These are phyloP conservation scores for Chlamydomonas incerta DNA, from an alignment of 139 green algal genomes.

Conservation along the genomic window DNA sequence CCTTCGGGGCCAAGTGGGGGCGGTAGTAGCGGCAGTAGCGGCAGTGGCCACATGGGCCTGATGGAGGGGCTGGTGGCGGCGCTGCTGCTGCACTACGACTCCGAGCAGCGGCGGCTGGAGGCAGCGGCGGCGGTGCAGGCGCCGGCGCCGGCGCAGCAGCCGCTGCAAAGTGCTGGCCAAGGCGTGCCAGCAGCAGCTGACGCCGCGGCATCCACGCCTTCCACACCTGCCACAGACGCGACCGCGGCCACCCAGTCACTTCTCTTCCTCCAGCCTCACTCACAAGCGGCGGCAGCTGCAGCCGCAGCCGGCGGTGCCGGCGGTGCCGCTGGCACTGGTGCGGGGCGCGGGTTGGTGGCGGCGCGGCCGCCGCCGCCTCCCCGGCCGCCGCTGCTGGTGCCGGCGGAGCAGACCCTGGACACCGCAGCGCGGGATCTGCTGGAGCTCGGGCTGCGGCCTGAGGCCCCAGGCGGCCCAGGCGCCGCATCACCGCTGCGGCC, in stretches of 20 bases:
- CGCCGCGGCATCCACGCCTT: too few relatives aligned
- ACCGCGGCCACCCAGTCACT: too few relatives aligned
- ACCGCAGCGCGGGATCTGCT: too few relatives aligned
- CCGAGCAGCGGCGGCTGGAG: neutral
- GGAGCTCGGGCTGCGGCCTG: too few relatives aligned
- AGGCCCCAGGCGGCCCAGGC: too few relatives aligned
- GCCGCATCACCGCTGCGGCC: too few relatives aligned
- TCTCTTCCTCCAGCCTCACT: too few relatives aligned
- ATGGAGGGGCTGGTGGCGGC: slow-evolving; percentile 32
- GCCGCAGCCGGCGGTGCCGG: neutral
- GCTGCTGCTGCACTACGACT: slow-evolving; percentile 22
- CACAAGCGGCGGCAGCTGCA: neutral
- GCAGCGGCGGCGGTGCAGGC: neutral
- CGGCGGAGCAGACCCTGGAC: neutral
- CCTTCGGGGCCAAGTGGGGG: neutral
- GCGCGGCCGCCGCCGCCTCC: neutral
- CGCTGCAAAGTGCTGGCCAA: too few relatives aligned
- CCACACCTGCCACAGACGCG: too few relatives aligned
- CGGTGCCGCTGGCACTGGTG: neutral
- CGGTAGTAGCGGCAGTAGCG: neutral
- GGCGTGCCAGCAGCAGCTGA: too few relatives aligned
- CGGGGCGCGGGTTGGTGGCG: neutral
- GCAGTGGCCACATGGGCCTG: neutral
- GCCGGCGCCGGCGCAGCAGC: too few relatives aligned
- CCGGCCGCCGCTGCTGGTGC: neutral